Percentiles rank a stretch among this genome's conserved stretches.
Conservation (phyloP, 1,139 yeast species). For the Debaryomycetaceae sp. region DNA sequence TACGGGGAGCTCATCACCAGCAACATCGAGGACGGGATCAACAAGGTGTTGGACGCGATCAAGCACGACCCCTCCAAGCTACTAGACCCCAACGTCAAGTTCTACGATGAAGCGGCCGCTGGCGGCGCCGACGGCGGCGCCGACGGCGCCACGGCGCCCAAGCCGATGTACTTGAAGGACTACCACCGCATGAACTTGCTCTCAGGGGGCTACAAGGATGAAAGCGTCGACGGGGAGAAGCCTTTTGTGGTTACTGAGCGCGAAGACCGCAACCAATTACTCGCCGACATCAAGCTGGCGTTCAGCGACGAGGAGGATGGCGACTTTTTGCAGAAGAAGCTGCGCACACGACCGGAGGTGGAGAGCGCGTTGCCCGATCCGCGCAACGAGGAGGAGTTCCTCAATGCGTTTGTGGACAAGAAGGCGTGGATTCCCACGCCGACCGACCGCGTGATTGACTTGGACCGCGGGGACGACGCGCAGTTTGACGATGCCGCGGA, state of each 20-base stretch:
- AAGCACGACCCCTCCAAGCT: slow-evolving; percentile 60
- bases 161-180: slow-evolving; percentile 87
- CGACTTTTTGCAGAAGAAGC: slow-evolving; percentile 54
- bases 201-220: slow-evolving; percentile 52
- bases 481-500: slow-evolving; percentile 93
- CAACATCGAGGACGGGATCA: slow-evolving; percentile 77
- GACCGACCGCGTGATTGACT: slow-evolving; percentile 48
- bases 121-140: slow-evolving; percentile 21
- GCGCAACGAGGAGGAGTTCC: slow-evolving; percentile 56
- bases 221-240: slow-evolving; percentile 53
- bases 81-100: slow-evolving; percentile 61
- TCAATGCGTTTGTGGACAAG: slow-evolving; percentile 64
- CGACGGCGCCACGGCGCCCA: too few species aligned
- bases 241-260: slow-evolving; percentile 70
- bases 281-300: slow-evolving; percentile 71
- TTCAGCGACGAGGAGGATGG: slow-evolving; percentile 44
- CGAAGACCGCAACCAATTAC: slow-evolving; percentile 67
- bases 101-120: slow-evolving; percentile 57
- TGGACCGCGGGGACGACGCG: slow-evolving; percentile 72
- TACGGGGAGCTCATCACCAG: slow-evolving; percentile 84
- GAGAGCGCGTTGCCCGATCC: slow-evolving; percentile 62
- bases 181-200: slow-evolving; percentile 82
- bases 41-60: slow-evolving; percentile 66
- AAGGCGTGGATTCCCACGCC: slow-evolving; percentile 87
- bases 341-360: slow-evolving; percentile 14